Conservation (phyloP, 768 basidiomycete genomes). For the Leccinellum rugosiceps region DNA sequence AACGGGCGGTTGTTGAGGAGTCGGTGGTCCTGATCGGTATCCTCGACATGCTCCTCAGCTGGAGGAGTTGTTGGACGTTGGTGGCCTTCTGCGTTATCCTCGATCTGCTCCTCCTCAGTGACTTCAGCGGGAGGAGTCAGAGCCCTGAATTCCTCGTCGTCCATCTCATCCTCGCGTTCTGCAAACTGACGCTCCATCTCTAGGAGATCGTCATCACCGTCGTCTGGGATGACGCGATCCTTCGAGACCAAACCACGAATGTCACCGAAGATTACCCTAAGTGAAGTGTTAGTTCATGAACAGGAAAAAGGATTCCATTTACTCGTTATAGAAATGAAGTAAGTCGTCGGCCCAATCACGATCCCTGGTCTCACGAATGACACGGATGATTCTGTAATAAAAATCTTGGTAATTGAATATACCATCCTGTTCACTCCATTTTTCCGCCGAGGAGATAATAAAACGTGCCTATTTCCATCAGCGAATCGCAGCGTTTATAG, state of each 20-base stretch:
- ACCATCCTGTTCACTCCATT: neutral
- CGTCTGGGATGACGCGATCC: neutral
- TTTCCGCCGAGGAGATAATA: neutral
- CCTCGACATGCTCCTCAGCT: too few species aligned
- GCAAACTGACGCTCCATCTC: neutral
- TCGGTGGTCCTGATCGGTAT: too few species aligned
- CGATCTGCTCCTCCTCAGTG: neutral
- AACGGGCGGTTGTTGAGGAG: too few species aligned
- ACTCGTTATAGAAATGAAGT: neutral
- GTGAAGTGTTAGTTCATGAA: neutral
- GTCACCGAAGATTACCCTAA: neutral
- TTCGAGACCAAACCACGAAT: neutral
- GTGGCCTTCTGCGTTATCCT: too few species aligned
- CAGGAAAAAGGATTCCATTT: neutral
- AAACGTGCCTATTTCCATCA: neutral
- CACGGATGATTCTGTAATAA: neutral
- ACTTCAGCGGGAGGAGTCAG: neutral
- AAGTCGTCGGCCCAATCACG: neutral
- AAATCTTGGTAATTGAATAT: neutral
- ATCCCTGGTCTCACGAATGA: neutral
- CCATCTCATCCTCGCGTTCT: too few species aligned
- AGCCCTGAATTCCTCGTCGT: neutral
- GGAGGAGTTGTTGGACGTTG: too few species aligned
- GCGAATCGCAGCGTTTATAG: neutral
- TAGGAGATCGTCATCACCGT: neutral